phyloP scores from a whole-genome alignment of 2,329 filamentous ascomycete genomes.

The Paramyrothecium sp. region DNA sequence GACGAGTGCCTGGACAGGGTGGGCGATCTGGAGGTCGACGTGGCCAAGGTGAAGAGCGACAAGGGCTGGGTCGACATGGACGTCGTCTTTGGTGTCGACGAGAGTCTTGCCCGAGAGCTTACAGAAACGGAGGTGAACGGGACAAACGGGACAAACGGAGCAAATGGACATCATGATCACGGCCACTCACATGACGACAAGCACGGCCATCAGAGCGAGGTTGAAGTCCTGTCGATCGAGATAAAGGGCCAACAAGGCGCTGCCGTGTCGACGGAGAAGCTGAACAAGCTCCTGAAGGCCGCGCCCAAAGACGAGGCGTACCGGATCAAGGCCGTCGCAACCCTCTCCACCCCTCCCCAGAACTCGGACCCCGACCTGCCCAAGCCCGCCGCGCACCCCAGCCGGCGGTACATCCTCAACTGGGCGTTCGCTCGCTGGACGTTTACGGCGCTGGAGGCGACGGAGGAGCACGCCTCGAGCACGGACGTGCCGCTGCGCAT shows the following conservation, averaged over 20 bases:
- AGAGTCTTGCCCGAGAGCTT: slow-evolving; percentile 64
- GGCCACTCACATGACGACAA: slow-evolving; percentile 31
- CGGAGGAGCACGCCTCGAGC: slow-evolving; percentile 53
- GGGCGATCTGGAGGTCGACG: slow-evolving; percentile 76
- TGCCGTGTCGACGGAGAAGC: slow-evolving; percentile 55
- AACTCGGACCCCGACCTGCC: slow-evolving; percentile 50
- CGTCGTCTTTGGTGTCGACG: slow-evolving; percentile 84
- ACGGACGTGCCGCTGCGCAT: slow-evolving; percentile 60
- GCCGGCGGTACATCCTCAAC: slow-evolving; percentile 79
- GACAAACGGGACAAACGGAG: slow-evolving; percentile 17
- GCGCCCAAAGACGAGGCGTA: slow-evolving; percentile 94
- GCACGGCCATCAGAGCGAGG: slow-evolving; percentile 73
- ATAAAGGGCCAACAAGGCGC: slow-evolving; percentile 45
- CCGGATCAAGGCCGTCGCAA: slow-evolving; percentile 77
- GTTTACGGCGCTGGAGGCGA: slow-evolving; percentile 61
- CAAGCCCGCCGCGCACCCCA: slow-evolving; percentile 27
- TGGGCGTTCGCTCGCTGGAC: slow-evolving; percentile 98
- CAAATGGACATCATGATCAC: slow-evolving; percentile 27
- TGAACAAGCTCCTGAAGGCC: slow-evolving; percentile 65
- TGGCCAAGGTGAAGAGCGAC: slow-evolving; percentile 81
- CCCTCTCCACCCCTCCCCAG: slow-evolving; percentile 42
- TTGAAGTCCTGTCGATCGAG: slow-evolving; percentile 86
- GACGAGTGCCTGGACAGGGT: slow-evolving; percentile 78
- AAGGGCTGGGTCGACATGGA: slow-evolving; percentile 76
- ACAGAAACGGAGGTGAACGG: slow-evolving; percentile 36